phyloP scores from a whole-genome alignment of 1,284 basidiomycete species.

The Cryptococcus maquisensis region DNA sequence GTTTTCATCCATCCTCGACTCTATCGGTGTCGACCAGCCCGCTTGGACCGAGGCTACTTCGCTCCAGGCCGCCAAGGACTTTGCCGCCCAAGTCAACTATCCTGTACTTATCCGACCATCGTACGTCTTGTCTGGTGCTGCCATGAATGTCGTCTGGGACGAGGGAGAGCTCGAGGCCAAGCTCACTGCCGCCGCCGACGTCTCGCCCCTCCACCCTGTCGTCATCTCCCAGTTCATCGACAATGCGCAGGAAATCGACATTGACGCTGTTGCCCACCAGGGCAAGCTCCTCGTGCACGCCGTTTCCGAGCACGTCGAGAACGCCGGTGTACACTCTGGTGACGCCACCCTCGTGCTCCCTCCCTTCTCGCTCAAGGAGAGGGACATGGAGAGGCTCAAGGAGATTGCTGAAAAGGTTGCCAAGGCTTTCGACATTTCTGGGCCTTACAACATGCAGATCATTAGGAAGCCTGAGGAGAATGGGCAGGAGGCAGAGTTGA shows the following conservation, averaged over 20 bases:
- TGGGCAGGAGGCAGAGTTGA: constrained; percentile 63
- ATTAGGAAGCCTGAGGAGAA: constrained; percentile 73
- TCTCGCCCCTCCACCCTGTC: constrained; percentile 95
- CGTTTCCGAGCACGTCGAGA: constrained; percentile 97
- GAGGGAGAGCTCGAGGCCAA: constrained; percentile 85
- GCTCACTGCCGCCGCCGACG: constrained; percentile 87
- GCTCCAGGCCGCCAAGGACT: constrained; percentile 84
- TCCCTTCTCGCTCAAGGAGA: constrained; percentile 75
- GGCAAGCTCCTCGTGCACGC: constrained; percentile 94
- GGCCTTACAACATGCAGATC: constrained; percentile 99
- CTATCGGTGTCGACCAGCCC: constrained; percentile 93
- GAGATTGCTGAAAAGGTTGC: constrained; percentile 93
- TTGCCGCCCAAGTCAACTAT: constrained; percentile 83
- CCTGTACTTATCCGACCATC: constrained; percentile 94
- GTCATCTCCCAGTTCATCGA: constrained; percentile 99
- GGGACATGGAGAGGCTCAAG: constrained; percentile 80
- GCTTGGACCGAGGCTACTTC: constrained; percentile 91
- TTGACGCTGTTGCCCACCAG: constrained; percentile 94
- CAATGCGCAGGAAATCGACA: constrained; percentile 94
- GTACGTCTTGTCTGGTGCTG: constrained; percentile 96
- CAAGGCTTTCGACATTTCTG: constrained; percentile 89
- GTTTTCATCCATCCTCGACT: constrained; percentile 94
- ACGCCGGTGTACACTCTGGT: constrained; percentile 97
- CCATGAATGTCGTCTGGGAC: constrained; percentile 98
- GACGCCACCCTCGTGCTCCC: constrained; percentile 97